Evolutionary conservation across 2,329 filamentous ascomycete genomes (phyloP), one percentile per base, ranked within the genome.

Genomic region (Cladosporium sp.): DNA sequence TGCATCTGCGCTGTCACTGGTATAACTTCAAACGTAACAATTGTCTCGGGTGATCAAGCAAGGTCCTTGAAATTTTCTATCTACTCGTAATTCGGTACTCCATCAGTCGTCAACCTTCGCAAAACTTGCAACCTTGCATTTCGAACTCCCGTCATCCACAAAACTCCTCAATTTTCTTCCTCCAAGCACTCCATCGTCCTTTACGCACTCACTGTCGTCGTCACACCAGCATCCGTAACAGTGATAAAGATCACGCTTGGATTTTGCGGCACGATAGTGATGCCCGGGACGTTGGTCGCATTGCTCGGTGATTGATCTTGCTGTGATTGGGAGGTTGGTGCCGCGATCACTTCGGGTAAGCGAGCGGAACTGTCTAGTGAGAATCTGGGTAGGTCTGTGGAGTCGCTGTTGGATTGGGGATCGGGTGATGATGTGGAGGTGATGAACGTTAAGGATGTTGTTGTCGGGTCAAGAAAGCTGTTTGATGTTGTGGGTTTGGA

Each of bases 161-260:
- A n/a, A n/a, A n/a, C n/a, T n/a, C n/a, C n/a, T n/a, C n/a, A n/a
- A n/a, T 38, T 19, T 9, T 15, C 18, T 19, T 38, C 36, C 36
- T 18, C 13, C 4, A 38, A 19, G 5, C 13, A 16, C 33, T 18
- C 38, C 20, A 42, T 29, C 9, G 13, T 20, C 12, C 22, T 29
- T 45, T 39, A 53, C 22, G 39, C 46, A 40, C 43, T 53, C 22
- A 50, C 46, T 11, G 53, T 52, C 16, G 48, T 53, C 29, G 51
- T 52, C n/a, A 39, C 52, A 9, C 33, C 41, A 8, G 48, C 27
- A 15, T 50, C 48, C 19, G 48, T 50, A 22, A 50, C 48, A 16
- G 39, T 42, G 40, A 50, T 43, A 19, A 43, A 50, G 11, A 50
- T 43, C 22, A 50, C 48, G 22, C 48, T 50, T 3, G 48, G 48